These are phyloP conservation scores for Vigna radiata DNA, from an alignment of 306 rosid species.

Conservation along the genomic window DNA sequence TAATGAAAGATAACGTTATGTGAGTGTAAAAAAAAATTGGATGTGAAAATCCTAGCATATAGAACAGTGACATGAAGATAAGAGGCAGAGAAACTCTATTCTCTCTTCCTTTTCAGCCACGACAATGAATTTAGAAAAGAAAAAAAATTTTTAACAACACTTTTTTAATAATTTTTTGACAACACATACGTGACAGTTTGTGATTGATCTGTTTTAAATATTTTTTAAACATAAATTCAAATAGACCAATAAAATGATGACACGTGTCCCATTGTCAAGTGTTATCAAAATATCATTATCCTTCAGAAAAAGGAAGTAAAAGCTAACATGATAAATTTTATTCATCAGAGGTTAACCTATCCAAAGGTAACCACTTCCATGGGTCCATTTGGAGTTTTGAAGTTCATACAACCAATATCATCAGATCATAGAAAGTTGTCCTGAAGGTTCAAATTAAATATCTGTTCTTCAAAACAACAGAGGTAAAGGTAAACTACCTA, in stretches of 20 bases:
- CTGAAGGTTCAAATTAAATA: slow-evolving; percentile 35
- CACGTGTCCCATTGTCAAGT: too few relatives aligned
- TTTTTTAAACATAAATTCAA: too few relatives aligned
- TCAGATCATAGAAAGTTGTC: slow-evolving; percentile 37
- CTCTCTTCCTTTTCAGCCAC: slow-evolving; percentile 2
- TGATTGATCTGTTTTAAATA: too few relatives aligned
- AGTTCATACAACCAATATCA: slow-evolving; percentile 24
- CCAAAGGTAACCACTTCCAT: slow-evolving; percentile 42
- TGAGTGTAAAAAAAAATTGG: neutral
- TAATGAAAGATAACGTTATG: too few relatives aligned
- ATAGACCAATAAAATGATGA: too few relatives aligned
- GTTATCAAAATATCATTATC: too few relatives aligned
- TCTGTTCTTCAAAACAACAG: slow-evolving; percentile 19
- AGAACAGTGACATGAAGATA: neutral
- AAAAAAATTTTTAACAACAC: too few relatives aligned
- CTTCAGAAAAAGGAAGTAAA: neutral
- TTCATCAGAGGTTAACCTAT: slow-evolving; percentile 44
- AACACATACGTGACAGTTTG: too few relatives aligned
- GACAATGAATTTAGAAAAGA: neutral
- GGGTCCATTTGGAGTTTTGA: slow-evolving; percentile 36
- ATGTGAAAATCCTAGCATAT: slow-evolving; percentile 18
- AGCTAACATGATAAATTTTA: slow-evolving; percentile 42
- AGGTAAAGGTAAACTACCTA: slow-evolving; percentile 7
- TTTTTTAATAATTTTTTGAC: too few relatives aligned
- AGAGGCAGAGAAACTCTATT: neutral